These are phyloP conservation scores for Sistotremastrum niveocremeum DNA, from an alignment of 768 basidiomycete genomes.

Conservation along the genomic window DNA sequence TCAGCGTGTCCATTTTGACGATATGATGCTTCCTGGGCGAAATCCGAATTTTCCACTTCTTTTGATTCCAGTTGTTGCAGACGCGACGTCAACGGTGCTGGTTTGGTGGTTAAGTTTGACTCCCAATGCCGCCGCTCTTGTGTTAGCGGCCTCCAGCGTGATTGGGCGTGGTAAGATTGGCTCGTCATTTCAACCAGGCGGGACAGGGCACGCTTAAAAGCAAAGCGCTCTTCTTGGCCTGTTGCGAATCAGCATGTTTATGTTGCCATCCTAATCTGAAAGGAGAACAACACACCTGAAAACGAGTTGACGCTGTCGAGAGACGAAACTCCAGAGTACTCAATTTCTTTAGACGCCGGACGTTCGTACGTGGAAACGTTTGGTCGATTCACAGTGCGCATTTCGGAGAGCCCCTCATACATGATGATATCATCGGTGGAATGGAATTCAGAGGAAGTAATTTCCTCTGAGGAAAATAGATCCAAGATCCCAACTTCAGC, in stretches of 20 bases:
- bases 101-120: background rate
- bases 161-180: slow-evolving; percentile 18
- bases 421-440: slow-evolving; percentile 20
- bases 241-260: slow-evolving; percentile 3
- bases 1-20: background rate
- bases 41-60: slow-evolving; percentile 6
- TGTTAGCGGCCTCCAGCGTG: slow-evolving; percentile 25
- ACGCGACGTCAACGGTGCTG: background rate
- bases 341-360: slow-evolving; percentile 19
- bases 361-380: slow-evolving; percentile 41
- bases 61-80: background rate
- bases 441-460: slow-evolving; percentile 1
- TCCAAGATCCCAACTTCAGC: slow-evolving; percentile 27
- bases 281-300: slow-evolving; percentile 18
- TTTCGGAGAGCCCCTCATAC: slow-evolving; percentile 38
- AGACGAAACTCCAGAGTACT: slow-evolving; percentile 16
- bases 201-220: slow-evolving; percentile 48
- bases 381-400: slow-evolving; percentile 36
- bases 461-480: slow-evolving; percentile 44
- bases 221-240: slow-evolving; percentile 50
- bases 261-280: background rate
- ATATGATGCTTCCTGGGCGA: slow-evolving; percentile 14
- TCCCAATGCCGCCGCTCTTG: slow-evolving; percentile 22
- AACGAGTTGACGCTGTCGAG: slow-evolving; percentile 44
- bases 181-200: slow-evolving; percentile 45